These are phyloP conservation scores for Prunus armeniaca DNA, from an alignment of 306 rosid species.

Conservation along the genomic window DNA sequence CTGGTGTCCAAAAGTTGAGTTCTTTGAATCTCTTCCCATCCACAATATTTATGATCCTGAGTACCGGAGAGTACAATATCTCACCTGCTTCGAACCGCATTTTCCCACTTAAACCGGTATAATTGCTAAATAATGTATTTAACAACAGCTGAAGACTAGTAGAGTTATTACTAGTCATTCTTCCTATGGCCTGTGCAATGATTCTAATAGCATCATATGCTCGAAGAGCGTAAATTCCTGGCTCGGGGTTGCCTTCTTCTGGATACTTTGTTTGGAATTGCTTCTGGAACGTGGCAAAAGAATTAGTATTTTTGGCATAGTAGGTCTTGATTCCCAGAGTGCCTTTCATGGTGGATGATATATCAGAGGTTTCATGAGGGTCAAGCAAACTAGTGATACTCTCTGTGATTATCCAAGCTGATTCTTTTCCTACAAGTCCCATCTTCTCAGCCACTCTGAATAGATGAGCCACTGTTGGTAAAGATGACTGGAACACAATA, in stretches of 20 bases:
- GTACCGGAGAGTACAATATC: conserved; percentile 28
- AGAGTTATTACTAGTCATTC: conserved; percentile 12
- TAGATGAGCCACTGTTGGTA: conserved; percentile 36
- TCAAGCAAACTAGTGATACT: conserved; percentile 40
- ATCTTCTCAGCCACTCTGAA: conserved; percentile 48
- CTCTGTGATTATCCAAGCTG: conserved; percentile 60
- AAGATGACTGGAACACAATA: conserved; percentile 45
- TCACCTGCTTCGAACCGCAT: conserved; percentile 34
- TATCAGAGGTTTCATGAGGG: conserved; percentile 24
- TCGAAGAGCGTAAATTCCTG: conserved; percentile 49
- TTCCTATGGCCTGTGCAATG: conserved; percentile 35
- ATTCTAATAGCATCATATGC: conserved; percentile 53
- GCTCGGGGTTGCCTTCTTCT: conserved; percentile 40
- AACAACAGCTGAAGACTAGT: conserved; percentile 4
- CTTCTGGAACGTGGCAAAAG: conserved; percentile 31
- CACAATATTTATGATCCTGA: conserved; percentile 43
- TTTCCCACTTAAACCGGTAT: conserved; percentile 48
- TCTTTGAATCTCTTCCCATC: conserved; percentile 39
- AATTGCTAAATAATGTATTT: conserved; percentile 29
- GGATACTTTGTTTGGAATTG: conserved; percentile 30
- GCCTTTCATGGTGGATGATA: conserved; percentile 48
- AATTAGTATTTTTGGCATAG: conserved; percentile 31
- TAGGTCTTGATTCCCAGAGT: conserved; percentile 55
- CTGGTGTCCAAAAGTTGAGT: conserved; percentile 48
- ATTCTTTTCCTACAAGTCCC: conserved; percentile 36